These are phyloP conservation scores for Tricholoma sp. DNA, from an alignment of 768 basidiomycete species.

Conservation along the genomic window DNA sequence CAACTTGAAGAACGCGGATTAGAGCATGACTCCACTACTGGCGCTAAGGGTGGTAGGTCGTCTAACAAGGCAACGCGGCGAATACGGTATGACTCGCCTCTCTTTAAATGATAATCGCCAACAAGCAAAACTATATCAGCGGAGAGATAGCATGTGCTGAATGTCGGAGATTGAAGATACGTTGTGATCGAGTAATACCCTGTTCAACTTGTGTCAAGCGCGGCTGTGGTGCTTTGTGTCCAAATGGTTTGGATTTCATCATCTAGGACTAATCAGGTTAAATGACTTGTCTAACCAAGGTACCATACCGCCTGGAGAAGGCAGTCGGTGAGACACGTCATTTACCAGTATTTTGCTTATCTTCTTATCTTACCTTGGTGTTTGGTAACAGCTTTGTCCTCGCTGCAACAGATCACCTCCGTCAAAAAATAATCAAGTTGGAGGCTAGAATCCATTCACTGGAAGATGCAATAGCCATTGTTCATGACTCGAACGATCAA, in stretches of 20 bases:
- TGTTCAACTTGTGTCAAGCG: constrained; percentile 49
- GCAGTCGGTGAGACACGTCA: constrained; percentile 47
- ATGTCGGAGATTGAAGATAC: constrained; percentile 39
- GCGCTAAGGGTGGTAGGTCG: background rate
- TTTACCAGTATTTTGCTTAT: too few species aligned
- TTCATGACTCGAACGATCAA: constrained; percentile 32
- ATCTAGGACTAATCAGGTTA: background rate
- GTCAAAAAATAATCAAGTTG: constrained; percentile 38
- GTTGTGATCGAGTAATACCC: constrained; percentile 34
- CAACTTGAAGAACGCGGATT: background rate
- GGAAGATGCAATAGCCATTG: constrained; percentile 49
- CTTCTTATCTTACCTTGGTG: background rate
- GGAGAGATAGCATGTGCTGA: constrained; percentile 42
- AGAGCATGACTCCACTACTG: background rate
- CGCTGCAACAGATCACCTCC: constrained; percentile 49
- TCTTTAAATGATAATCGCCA: background rate
- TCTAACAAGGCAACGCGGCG: constrained; percentile 35
- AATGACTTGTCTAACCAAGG: constrained; percentile 23
- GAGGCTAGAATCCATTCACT: constrained; percentile 48
- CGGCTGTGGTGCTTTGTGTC: constrained; percentile 46
- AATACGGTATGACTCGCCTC: constrained; percentile 24
- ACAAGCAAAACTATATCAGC: constrained; percentile 11
- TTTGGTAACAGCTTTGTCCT: constrained; percentile 39
- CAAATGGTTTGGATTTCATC: constrained; percentile 36
- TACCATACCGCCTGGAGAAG: constrained; percentile 50